phyloP scores from a whole-genome alignment of 2,329 filamentous ascomycete species.

The Alternaria tenuissima region DNA sequence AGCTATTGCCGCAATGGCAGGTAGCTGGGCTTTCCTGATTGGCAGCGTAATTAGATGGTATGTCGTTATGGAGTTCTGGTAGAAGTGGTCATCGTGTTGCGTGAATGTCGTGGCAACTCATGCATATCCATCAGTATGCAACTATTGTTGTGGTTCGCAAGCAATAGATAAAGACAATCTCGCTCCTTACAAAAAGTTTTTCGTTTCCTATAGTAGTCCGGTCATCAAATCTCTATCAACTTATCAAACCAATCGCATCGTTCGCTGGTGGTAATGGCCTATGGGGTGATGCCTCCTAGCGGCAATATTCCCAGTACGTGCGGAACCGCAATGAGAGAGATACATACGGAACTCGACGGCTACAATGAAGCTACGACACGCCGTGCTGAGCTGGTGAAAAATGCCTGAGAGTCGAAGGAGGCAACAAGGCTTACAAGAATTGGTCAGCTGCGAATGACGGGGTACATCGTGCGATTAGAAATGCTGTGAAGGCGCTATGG shows the following conservation, averaged over 20 bases:
- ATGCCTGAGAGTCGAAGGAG: background rate
- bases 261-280: background rate
- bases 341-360: background rate
- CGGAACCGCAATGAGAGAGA: background rate
- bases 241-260: background rate
- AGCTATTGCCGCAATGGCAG: constrained; percentile 30
- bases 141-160: background rate
- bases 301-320: background rate
- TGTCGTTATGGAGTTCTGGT: constrained; percentile 26
- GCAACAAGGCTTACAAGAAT: background rate
- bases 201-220: background rate
- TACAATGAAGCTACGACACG: background rate
- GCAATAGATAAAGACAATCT: background rate
- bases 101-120: background rate
- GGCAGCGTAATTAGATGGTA: constrained; percentile 38
- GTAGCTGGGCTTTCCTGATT: constrained; percentile 39
- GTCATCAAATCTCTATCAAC: background rate
- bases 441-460: background rate
- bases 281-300: no score
- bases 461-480: background rate
- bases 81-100: background rate
- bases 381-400: background rate
- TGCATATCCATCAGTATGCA: background rate
- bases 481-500: background rate
- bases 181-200: background rate